Evolutionary conservation across 805 yeast genomes (phyloP), one percentile per base, ranked within the genome.

Genomic region (Starmerella kuoi): DNA sequence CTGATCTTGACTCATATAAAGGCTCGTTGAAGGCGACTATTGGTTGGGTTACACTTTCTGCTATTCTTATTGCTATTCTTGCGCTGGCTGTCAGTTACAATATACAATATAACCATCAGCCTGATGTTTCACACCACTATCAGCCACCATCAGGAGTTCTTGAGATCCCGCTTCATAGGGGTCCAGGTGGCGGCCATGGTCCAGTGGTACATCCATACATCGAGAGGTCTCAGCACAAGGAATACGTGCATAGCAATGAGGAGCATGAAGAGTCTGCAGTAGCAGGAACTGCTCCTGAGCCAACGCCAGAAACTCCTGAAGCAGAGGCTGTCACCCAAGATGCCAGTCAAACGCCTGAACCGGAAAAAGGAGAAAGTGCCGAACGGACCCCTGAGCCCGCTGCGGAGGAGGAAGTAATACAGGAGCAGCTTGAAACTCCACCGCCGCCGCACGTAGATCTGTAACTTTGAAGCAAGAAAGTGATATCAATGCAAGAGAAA

Each of bases 31-130:
- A 19, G 6, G 42, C 45, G 8, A 44, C 51, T 2, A 3, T 50
- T 9, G 44, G 44, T 23, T 45, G 54, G 54, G 46, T 44, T 11
- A n/a, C 23, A 4, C 38, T 41, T 11, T 47, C 53, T 11, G 44
- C 44, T 19, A 5, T 38, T 12, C 14, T 47, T 18, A 46, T 49
- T 18, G 40, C 41, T 17, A 7, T 45, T 8, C 17, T 49, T 24
- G 50, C 49, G 1, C 11, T 40, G 5, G 21, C 33, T 12, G 17
- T 39, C 23, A 35, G 30, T 9, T 18, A 30, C 22, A 21, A 41
- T 18, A n/a, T 40, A 12, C 34, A 15, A 26, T 7, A 24, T n/a
- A 24, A 15, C 21, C 4, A 15, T 5, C 38, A 37, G 9, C 30
- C 30, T n/a, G 28, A 27, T 17, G 20, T n/a, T n/a, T n/a, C n/a